Evolutionary conservation across 495 filamentous ascomycete genomes (phyloP).

Genomic region (Gamarada debralockiae): DNA sequence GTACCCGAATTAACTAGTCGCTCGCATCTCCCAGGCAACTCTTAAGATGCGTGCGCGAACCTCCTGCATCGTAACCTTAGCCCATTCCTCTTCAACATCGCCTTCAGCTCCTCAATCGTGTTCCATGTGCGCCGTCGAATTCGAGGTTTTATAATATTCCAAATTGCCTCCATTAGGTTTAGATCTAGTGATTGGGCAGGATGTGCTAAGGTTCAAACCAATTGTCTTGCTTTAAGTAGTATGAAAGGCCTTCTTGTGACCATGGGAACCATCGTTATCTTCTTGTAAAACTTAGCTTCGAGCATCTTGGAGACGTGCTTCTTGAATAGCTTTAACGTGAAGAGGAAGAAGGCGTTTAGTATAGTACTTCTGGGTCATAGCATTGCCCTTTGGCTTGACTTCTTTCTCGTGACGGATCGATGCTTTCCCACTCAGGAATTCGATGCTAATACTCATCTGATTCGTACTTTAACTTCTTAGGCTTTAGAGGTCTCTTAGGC

Average conservation of each 20-base stretch:
- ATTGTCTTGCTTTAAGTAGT: not conserved
- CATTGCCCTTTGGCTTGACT: slow-evolving; percentile 8
- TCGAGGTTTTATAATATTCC: slow-evolving; percentile 10
- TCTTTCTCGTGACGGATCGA: not conserved
- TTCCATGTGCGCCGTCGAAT: not conserved
- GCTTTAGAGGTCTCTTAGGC: slow-evolving; percentile 4
- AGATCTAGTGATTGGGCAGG: slow-evolving; percentile 13
- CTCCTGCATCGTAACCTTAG: slow-evolving; percentile 6
- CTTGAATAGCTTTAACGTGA: not conserved
- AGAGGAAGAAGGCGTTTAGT: slow-evolving; percentile 2
- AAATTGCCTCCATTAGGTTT: slow-evolving; percentile 8
- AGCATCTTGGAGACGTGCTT: not conserved
- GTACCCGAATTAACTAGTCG: not conserved
- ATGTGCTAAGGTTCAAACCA: not conserved
- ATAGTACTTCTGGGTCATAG: slow-evolving; percentile 14
- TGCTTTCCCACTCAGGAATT: not conserved
- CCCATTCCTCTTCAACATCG: slow-evolving; percentile 4
- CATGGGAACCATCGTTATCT: not conserved
- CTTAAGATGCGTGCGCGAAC: not conserved
- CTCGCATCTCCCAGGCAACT: not conserved
- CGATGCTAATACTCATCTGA: not conserved
- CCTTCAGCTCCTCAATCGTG: slow-evolving; percentile 2
- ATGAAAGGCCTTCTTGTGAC: not conserved
- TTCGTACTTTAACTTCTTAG: not conserved
- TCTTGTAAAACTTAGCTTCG: not conserved